A percentile compares a stretch with the other conserved stretches of the same genome.
Evolutionary conservation across 169 alveolate species (phyloP).

Genomic region (Haemoproteus tartakovskyi): DNA sequence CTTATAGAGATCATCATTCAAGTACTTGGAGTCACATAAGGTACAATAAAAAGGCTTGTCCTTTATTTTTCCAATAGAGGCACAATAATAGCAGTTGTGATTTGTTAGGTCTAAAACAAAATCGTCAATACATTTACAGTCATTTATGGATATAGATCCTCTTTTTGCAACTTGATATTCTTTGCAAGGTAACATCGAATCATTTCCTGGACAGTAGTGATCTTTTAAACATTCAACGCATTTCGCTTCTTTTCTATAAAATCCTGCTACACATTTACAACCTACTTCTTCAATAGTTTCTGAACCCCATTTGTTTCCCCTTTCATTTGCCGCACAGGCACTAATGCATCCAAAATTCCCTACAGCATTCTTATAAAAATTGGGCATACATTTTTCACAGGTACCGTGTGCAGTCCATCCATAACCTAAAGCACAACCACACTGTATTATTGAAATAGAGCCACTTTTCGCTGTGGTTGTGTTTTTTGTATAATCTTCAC

Average conservation of each 20-base stretch:
- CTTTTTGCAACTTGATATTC: constrained; percentile 13
- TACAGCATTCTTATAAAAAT: constrained; percentile 51
- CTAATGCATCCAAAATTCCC: constrained; percentile 68
- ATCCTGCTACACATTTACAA: constrained; percentile 71
- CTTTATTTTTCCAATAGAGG: constrained; percentile 45
- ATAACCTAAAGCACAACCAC: constrained; percentile 73
- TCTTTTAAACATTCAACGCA: constrained; percentile 69
- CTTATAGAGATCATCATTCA: constrained; percentile 10
- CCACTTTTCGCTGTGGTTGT: constrained; percentile 71
- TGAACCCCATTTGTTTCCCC: constrained; percentile 46
- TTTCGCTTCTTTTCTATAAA: constrained; percentile 51
- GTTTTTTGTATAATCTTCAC: constrained; percentile 50
- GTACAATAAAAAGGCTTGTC: constrained; percentile 35
- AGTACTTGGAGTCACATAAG: constrained; percentile 23
- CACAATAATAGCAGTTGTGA: constrained; percentile 14
- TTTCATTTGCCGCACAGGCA: constrained; percentile 43
- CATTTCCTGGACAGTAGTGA: constrained; percentile 61
- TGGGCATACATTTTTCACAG: constrained; percentile 73
- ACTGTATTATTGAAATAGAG: constrained; percentile 49
- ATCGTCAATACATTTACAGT: constrained; percentile 41
- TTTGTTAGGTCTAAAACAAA: constrained; percentile 22
- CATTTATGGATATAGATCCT: constrained; percentile 13
- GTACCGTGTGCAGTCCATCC: constrained; percentile 40
- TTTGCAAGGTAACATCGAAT: background rate
- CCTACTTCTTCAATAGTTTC: constrained; percentile 55